Conservation (phyloP, 2,329 filamentous ascomycete genomes). For the Penicillium freii region DNA sequence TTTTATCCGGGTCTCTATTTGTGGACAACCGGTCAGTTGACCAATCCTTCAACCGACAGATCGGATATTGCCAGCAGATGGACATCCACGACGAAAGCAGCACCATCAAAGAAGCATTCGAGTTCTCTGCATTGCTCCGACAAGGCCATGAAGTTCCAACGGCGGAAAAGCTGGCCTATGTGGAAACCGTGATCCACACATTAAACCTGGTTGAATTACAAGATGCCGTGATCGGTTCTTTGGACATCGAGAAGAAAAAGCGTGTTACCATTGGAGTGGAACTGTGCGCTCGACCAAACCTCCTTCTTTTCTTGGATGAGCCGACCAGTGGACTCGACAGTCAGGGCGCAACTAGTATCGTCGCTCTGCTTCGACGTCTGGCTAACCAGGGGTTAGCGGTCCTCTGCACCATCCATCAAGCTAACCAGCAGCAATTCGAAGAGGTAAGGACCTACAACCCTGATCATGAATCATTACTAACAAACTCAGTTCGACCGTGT, state of each 20-base stretch:
- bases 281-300: slow-evolving; percentile 62
- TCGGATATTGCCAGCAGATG: slow-evolving; percentile 68
- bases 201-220: slow-evolving; percentile 60
- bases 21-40: slow-evolving; percentile 61
- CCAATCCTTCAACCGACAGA: slow-evolving; percentile 61
- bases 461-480: slow-evolving; percentile 8
- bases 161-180: slow-evolving; percentile 60
- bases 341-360: slow-evolving; percentile 62
- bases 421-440: slow-evolving; percentile 60
- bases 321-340: slow-evolving; percentile 65
- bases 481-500: slow-evolving; percentile 64
- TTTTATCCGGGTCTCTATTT: slow-evolving; percentile 60
- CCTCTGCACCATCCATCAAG: slow-evolving; percentile 68
- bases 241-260: slow-evolving; percentile 66
- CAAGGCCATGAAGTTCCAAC: slow-evolving; percentile 51
- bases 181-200: slow-evolving; percentile 60
- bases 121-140: slow-evolving; percentile 62
- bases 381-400: slow-evolving; percentile 62
- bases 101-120: slow-evolving; percentile 63
- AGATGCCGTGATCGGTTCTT: slow-evolving; percentile 59
- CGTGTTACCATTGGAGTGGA: slow-evolving; percentile 68
- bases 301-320: slow-evolving; percentile 66
- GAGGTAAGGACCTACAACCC: slow-evolving; percentile 15
- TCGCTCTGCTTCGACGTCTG: slow-evolving; percentile 62
- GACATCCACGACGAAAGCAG: slow-evolving; percentile 66